Evolutionary conservation across 1,139 yeast genomes (phyloP).

Genomic region (Suhomyces wounanorum): DNA sequence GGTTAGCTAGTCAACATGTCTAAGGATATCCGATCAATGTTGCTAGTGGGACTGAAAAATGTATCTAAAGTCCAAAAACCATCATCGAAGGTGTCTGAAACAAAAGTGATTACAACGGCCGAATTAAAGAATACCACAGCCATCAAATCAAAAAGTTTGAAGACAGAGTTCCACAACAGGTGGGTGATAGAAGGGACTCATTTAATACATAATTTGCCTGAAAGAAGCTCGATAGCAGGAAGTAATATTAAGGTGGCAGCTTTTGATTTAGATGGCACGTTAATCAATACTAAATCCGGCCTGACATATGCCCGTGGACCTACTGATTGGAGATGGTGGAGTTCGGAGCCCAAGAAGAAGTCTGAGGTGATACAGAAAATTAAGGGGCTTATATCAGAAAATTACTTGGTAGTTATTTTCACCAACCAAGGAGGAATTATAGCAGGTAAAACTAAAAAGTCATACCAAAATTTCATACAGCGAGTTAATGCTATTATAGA

Average conservation of each 20-base stretch:
- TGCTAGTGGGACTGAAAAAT: conserved; percentile 1
- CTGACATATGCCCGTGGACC: conserved; percentile 54
- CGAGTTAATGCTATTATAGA: conserved; percentile 44
- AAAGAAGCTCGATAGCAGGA: conserved; percentile 5
- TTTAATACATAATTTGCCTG: conserved; percentile 35
- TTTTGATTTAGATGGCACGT: conserved; percentile 76
- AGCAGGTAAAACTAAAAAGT: conserved; percentile 47
- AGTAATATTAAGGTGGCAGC: conserved; percentile 53
- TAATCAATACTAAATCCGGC: conserved; percentile 64
- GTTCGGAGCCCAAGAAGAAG: conserved; percentile 16
- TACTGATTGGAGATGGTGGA: conserved; percentile 71
- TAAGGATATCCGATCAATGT: conserved; percentile 9
- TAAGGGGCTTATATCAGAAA: conserved; percentile 22
- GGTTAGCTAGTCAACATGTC: conserved; percentile 1
- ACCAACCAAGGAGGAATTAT: conserved; percentile 82
- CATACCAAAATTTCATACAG: conserved; percentile 48
- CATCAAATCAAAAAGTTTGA: not conserved
- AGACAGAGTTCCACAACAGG: conserved; percentile 8
- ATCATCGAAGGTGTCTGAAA: not conserved
- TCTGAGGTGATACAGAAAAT: conserved; percentile 31
- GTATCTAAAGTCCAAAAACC: conserved; percentile 5
- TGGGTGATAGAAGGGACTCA: conserved; percentile 32
- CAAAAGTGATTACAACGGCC: not conserved
- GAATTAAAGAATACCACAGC: not conserved
- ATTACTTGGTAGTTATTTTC: conserved; percentile 61